These are phyloP conservation scores for Tetradesmus obliquus DNA, from an alignment of 139 green algal genomes.

Conservation along the genomic window DNA sequence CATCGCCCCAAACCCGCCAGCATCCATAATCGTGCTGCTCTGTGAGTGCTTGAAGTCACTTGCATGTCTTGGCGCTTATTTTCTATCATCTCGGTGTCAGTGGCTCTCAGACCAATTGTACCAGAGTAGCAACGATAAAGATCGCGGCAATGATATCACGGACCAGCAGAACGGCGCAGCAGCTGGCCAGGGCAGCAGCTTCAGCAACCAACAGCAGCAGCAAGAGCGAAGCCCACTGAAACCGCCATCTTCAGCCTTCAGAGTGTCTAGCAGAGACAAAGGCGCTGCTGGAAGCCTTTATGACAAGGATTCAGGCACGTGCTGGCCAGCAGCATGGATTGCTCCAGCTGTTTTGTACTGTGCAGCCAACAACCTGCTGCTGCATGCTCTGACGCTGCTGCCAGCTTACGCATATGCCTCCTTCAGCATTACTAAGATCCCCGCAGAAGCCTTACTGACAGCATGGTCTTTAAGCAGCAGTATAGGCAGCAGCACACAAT, in stretches of 20 bases:
- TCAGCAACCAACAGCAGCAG: neutral
- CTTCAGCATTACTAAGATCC: neutral
- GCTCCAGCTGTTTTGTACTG: neutral
- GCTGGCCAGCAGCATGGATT: neutral
- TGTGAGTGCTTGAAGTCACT: neutral
- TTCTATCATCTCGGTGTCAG: neutral
- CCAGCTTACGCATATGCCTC: neutral
- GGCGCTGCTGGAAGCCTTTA: neutral
- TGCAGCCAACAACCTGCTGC: neutral
- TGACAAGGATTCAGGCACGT: neutral
- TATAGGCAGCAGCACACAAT: neutral
- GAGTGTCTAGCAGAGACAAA: neutral
- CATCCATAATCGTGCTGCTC: neutral
- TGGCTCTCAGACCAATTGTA: neutral
- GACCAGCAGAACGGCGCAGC: neutral
- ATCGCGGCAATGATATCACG: neutral
- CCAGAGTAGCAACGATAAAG: neutral
- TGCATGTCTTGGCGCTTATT: neutral
- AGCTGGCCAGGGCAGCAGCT: neutral
- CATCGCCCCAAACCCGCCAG: neutral
- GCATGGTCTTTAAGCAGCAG: neutral
- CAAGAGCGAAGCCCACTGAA: neutral
- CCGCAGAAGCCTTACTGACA: neutral
- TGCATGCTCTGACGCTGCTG: neutral
- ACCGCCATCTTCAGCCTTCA: neutral